phyloP scores from a whole-genome alignment of 2,329 filamentous ascomycete genomes.

The Penicillium occitanis region DNA sequence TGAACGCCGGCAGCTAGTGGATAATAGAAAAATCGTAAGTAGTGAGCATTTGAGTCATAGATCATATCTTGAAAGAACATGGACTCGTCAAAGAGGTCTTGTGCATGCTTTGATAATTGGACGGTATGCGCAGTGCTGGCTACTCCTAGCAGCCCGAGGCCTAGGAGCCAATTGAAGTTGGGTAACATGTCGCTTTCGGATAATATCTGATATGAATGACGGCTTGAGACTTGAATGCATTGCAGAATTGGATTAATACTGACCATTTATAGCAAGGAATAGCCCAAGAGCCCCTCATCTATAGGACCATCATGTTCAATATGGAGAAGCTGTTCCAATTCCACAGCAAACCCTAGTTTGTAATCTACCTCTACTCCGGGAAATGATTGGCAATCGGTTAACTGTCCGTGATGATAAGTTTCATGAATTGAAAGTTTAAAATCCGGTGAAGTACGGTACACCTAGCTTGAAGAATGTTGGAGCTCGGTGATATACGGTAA shows the following conservation, averaged over 20 bases:
- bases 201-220: background rate
- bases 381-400: background rate
- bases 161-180: conserved; percentile 11
- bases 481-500: background rate
- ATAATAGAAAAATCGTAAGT: conserved; percentile 52
- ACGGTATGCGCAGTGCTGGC: background rate
- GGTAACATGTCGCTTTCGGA: background rate
- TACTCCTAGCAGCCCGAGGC: conserved; percentile 1
- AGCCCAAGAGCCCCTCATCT: background rate
- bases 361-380: background rate
- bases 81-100: conserved; percentile 48
- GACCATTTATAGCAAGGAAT: background rate
- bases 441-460: background rate
- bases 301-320: background rate
- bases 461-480: background rate
- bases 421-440: background rate
- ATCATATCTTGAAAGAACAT: conserved; percentile 58
- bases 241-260: background rate
- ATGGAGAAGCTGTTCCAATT: background rate
- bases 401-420: background rate
- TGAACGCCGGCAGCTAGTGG: conserved; percentile 47
- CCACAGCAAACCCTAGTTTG: background rate
- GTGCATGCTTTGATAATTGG: background rate
- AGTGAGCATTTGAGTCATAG: conserved; percentile 55
- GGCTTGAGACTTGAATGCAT: background rate